These are phyloP conservation scores for Trichoderma breve DNA, from an alignment of 2,329 filamentous ascomycete genomes.

Conservation along the genomic window DNA sequence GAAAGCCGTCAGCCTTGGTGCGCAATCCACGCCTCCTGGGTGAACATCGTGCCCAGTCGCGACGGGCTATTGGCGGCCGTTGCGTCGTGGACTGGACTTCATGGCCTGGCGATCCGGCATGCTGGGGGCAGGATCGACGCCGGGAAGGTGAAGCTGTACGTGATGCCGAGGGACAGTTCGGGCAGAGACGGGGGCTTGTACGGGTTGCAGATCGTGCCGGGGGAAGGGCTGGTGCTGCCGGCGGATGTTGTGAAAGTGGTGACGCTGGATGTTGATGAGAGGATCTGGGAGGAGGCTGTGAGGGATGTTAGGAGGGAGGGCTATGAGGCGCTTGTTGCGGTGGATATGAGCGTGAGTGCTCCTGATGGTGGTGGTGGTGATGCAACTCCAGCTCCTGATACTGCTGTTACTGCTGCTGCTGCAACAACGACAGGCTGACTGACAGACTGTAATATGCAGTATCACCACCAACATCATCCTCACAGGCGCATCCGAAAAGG, in stretches of 20 bases:
- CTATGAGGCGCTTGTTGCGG: slow-evolving; percentile 27
- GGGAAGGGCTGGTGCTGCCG: slow-evolving; percentile 18
- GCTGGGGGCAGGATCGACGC: neutral
- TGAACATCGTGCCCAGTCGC: neutral
- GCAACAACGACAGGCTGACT: neutral
- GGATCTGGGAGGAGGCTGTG: slow-evolving; percentile 28
- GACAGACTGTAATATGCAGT: neutral
- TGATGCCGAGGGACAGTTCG: neutral
- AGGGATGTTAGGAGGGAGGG: slow-evolving; percentile 18
- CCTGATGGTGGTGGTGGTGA: neutral
- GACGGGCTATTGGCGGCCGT: neutral
- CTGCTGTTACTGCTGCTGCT: neutral
- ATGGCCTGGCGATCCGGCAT: neutral
- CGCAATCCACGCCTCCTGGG: neutral
- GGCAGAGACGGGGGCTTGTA: neutral
- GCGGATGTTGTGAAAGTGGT: slow-evolving; percentile 31
- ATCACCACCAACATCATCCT: neutral
- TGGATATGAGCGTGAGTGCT: slow-evolving; percentile 24
- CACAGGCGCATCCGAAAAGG: too few relatives aligned
- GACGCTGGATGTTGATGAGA: slow-evolving; percentile 28
- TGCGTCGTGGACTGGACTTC: neutral
- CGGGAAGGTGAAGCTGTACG: neutral
- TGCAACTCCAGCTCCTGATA: neutral
- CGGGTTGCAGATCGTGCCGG: neutral
- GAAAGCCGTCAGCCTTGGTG: neutral